Percentiles rank a stretch among this genome's conserved stretches.
Evolutionary conservation across 2,329 filamentous ascomycete species (phyloP).

Genomic region (Sarocladium brachiariae): DNA sequence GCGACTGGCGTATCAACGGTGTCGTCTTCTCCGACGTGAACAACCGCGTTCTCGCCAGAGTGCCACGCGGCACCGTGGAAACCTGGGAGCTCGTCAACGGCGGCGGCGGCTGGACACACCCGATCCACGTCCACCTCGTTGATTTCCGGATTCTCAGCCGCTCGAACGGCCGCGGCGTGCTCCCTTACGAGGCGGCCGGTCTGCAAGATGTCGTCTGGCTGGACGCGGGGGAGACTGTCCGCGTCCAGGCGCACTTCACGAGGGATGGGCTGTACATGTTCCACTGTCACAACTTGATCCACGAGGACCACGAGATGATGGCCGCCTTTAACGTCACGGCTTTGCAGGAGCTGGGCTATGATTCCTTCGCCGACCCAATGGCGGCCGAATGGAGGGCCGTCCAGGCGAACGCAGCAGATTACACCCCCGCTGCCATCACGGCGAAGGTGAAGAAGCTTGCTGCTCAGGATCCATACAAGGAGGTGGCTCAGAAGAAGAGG

Average conservation of each 20-base stretch:
- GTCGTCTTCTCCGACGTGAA: slow-evolving; percentile 34
- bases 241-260: slow-evolving; percentile 43
- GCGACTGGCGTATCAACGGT: slow-evolving; percentile 46
- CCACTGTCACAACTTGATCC: slow-evolving; percentile 40
- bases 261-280: slow-evolving; percentile 40
- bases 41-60: slow-evolving; percentile 41
- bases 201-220: slow-evolving; percentile 54
- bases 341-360: slow-evolving; percentile 31
- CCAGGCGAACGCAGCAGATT: neutral
- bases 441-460: slow-evolving; percentile 3
- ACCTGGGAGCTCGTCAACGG: slow-evolving; percentile 44
- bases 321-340: slow-evolving; percentile 36
- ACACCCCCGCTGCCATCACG: slow-evolving; percentile 1
- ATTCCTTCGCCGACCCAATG: slow-evolving; percentile 17
- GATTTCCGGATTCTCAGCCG: slow-evolving; percentile 49
- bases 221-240: slow-evolving; percentile 40
- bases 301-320: slow-evolving; percentile 41
- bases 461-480: slow-evolving; percentile 2
- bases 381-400: slow-evolving; percentile 4
- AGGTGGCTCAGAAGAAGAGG: neutral
- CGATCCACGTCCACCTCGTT: slow-evolving; percentile 51
- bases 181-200: slow-evolving; percentile 46
- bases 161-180: slow-evolving; percentile 33
- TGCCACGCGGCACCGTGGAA: slow-evolving; percentile 38
- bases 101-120: slow-evolving; percentile 44